Conservation (phyloP, 202 grass and related monocot genomes). For the Setaria italica region DNA sequence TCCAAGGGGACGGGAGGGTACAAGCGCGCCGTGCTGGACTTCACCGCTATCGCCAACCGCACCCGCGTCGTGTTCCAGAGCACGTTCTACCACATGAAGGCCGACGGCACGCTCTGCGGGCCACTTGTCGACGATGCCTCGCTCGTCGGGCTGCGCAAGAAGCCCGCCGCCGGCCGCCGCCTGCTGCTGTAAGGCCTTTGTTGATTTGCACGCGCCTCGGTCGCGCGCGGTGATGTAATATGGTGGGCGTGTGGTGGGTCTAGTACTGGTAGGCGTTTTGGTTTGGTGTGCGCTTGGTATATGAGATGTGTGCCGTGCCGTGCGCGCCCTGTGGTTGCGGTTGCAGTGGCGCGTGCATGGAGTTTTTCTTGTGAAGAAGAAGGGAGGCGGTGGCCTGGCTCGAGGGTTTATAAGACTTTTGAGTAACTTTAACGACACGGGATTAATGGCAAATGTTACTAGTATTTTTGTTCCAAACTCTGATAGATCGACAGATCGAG, state of each 20-base stretch:
- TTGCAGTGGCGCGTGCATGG: background rate
- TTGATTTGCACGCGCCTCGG: background rate
- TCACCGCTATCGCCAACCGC: constrained; percentile 55
- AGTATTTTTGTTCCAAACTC: background rate
- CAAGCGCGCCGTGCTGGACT: constrained; percentile 77
- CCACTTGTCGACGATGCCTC: constrained; percentile 79
- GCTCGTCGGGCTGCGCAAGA: constrained; percentile 60
- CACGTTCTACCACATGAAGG: constrained; percentile 78
- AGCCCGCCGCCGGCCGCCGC: constrained; percentile 37
- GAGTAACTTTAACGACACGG: background rate
- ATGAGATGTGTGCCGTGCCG: background rate
- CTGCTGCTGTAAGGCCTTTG: constrained; percentile 16
- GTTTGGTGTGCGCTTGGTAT: constrained; percentile 29
- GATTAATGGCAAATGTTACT: background rate
- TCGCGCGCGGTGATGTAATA: background rate
- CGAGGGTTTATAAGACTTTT: background rate
- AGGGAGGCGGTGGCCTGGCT: background rate
- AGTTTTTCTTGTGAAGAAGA: background rate
- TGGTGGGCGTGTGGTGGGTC: background rate
- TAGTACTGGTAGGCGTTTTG: constrained; percentile 23
- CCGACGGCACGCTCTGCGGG: constrained; percentile 84
- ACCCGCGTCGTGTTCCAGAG: constrained; percentile 82
- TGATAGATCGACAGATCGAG: too few relatives aligned
- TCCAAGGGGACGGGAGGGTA: constrained; percentile 72
- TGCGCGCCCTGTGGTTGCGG: background rate